Evolutionary conservation across 176 grass and related monocot genomes (phyloP), one percentile per base, ranked within the genome.

Genomic region (Puccinellia tenuiflora): DNA sequence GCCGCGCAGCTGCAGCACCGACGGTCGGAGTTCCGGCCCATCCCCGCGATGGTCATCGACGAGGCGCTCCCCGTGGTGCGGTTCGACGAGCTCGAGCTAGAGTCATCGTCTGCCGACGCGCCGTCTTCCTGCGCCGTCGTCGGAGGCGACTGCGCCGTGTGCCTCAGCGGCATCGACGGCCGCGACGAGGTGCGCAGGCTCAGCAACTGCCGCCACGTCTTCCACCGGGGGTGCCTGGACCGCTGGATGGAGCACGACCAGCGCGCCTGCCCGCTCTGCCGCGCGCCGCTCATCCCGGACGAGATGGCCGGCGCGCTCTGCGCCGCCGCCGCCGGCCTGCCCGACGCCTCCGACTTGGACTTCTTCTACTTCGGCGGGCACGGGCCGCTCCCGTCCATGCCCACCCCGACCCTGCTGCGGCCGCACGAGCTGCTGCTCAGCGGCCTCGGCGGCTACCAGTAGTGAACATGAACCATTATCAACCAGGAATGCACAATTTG

Each of bases 211-310:
- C 88, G 89, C 48, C 96, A 98, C 90, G 87, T 85, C 45, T 98
- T 98, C 77, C 96, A 98, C 89, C 51, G 81, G 1, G 92, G 83
- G 0, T 98, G 96, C 87, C 87, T 98, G 3, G 96, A 98, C 88
- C 87, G 85, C 57, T 98, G 96, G 96, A 90, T 98, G 84, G 96
- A 92, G 53, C 86, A 93, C 83, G 92, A 94, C 83, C 92, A 93
- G 89, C 77, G 91, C n/a, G 95, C 96, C 50, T 98, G 92, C 87
- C 96, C 96, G 18, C 90, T 98, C 31, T 98, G n/a, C n/a, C n/a
- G 96, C 80, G 88, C 92, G 12, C 87, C 77, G 59, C 96, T 98
- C 83, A 77, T 98, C 77, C 92, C 90, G 56, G 84, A 88, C 69
- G 88, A 91, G 79, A 88, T 86, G 87, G 81, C 79, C 60, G 79